A percentile compares a stretch with the other conserved stretches of the same genome.
Evolutionary conservation across 108 stramenopile genomes (phyloP).

Genomic region (Skeletonema menzelii): DNA sequence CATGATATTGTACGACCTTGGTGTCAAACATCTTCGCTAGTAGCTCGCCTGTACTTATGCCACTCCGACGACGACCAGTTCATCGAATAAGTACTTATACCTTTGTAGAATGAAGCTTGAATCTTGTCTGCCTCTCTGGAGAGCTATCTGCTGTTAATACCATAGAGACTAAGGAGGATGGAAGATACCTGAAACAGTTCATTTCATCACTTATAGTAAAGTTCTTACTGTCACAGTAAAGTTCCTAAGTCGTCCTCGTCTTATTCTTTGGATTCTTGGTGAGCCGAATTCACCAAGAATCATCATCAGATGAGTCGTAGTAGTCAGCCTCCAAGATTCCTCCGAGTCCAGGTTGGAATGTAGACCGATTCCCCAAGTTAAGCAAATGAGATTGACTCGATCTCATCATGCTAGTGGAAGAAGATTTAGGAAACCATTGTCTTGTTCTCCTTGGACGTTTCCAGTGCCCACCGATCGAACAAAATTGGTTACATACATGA

Average conservation of each 20-base stretch:
- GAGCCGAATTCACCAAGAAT: constrained; percentile 1
- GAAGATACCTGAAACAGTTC: no score
- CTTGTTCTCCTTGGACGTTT: constrained; percentile 27
- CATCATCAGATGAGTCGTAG: constrained; percentile 23
- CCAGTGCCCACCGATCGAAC: constrained; percentile 45
- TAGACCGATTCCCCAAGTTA: constrained; percentile 30
- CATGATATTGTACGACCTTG: no score
- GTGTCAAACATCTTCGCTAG: neutral
- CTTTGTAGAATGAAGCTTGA: no score
- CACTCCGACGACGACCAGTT: no score
- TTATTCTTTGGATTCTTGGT: neutral
- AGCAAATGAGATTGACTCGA: constrained; percentile 39
- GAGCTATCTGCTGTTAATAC: no score
- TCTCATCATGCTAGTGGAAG: constrained; percentile 58
- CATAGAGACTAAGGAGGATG: no score
- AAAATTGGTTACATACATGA: constrained; percentile 70
- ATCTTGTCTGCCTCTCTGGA: no score
- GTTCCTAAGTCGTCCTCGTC: no score
- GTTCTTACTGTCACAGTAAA: no score
- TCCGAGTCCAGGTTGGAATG: constrained; percentile 37
- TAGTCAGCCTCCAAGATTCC: constrained; percentile 40
- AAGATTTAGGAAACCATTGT: constrained; percentile 54
- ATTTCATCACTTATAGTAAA: no score
- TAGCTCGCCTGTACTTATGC: no score
- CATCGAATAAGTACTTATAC: no score